phyloP scores from a whole-genome alignment of 2,329 filamentous ascomycete species.

The Rutstroemia sp. region DNA sequence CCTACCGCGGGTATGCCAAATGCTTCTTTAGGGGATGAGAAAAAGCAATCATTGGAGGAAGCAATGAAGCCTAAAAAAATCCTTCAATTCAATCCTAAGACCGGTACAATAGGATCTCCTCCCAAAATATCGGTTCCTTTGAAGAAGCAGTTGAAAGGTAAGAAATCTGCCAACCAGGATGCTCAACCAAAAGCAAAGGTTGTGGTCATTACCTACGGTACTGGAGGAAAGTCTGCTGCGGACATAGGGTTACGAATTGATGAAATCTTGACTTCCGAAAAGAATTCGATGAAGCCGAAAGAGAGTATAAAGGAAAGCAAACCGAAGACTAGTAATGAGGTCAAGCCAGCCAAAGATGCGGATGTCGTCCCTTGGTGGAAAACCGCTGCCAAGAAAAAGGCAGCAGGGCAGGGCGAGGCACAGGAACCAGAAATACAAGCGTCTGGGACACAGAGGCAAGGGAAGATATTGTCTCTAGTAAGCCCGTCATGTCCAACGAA shows the following conservation, averaged over 20 bases:
- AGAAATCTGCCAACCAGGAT: conserved; percentile 26
- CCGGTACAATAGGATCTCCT: conserved; percentile 55
- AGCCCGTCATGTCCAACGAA: conserved; percentile 7
- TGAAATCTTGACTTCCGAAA: conserved; percentile 43
- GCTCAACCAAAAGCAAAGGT: conserved; percentile 37
- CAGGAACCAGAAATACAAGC: conserved; percentile 1
- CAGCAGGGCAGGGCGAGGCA: background rate
- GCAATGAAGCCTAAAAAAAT: conserved; percentile 39
- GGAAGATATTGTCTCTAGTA: background rate
- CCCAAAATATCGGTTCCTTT: conserved; percentile 40
- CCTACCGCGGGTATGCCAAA: background rate
- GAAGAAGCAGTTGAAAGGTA: conserved; percentile 4
- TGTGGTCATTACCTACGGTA: conserved; percentile 53
- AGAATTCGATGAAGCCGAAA: background rate
- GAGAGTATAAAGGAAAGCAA: background rate
- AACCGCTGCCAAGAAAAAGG: conserved; percentile 6
- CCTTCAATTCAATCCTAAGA: conserved; percentile 50
- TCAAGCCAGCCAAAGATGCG: background rate
- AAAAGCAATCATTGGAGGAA: background rate
- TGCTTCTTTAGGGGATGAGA: background rate
- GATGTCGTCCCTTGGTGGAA: conserved; percentile 11
- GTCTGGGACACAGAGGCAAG: background rate
- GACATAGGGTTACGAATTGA: conserved; percentile 54
- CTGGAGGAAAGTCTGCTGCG: conserved; percentile 36
- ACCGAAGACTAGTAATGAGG: conserved; percentile 1